Evolutionary conservation across 208 protist species (phyloP), one percentile per base, ranked within the genome.

Genomic region (Leishmania martiniquensis): DNA sequence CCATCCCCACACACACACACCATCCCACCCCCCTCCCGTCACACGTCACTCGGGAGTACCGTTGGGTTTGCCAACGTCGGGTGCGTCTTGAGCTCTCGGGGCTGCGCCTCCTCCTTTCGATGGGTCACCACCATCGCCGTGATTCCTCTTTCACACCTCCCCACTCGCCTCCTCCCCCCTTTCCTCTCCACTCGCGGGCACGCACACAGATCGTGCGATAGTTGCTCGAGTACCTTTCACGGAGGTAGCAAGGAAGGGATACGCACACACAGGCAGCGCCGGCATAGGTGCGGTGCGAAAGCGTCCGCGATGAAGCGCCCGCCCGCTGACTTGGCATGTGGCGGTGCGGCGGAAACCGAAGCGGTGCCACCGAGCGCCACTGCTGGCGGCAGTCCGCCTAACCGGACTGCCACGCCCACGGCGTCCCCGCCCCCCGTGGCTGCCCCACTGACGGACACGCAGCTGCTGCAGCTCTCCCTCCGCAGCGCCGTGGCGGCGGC

Each of bases 391-490:
- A 0, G 20, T 22, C 22, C 39, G 63, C 9, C 2, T 12, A 45
- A 22, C 17, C 4, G 10, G 37, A 34, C 60, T 34, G 10, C 60
- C 60, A 70, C 39, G n/a, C 22, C 42, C n/a, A 15, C 66, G 0
- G 42, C 66, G 49, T 39, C 68, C 45, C 32, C 49, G 47, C 47
- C 57, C n/a, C 39, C 51, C 17, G 44, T 55, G 29, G 65, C 52
- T 39, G 57, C 67, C 5, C 63, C 65, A 1, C 72, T 86, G 62
- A 87, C 80, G 13, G 85, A 93, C 70, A 75, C 80, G 17, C 72
- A 87, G 68, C 81, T 91, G 4, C 79, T 94, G 34, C 80, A 83
- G 20, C 73, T 83, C 12, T 68, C 79, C 0, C 72, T 94, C 13
- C 54, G 67, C 3, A 81, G 77, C 15, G 90, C 86, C 51, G 81